A percentile compares a stretch with the other conserved stretches of the same genome.
phyloP scores from a whole-genome alignment of 176 grass and related monocot species.

The Oryza australiensis region DNA sequence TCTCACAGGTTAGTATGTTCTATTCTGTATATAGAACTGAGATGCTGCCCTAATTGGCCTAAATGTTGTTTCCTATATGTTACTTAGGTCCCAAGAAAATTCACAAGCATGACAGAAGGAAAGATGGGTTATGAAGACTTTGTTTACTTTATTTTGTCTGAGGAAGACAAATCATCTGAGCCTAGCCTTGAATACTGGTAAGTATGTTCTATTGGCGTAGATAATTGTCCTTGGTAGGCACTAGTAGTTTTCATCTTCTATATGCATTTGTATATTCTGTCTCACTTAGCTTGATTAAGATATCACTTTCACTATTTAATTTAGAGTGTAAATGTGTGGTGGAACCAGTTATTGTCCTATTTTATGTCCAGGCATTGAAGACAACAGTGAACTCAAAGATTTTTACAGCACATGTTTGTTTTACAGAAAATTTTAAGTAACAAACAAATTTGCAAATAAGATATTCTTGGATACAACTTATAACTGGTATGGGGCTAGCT shows the following conservation, averaged over 20 bases:
- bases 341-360: neutral
- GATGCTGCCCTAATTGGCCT: neutral
- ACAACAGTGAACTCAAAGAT: neutral
- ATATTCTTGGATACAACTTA: neutral
- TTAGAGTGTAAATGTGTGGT: constrained; percentile 9
- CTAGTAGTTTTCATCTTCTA: neutral
- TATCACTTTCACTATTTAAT: constrained; percentile 3
- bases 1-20: constrained; percentile 79
- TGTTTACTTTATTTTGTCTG: constrained; percentile 97
- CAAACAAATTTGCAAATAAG: neutral
- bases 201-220: constrained; percentile 16
- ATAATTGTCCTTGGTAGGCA: constrained; percentile 28
- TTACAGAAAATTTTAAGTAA: constrained; percentile 9
- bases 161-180: constrained; percentile 97
- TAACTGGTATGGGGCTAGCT: neutral
- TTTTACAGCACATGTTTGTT: neutral
- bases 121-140: constrained; percentile 99
- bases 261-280: constrained; percentile 18
- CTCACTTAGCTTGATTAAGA: constrained; percentile 10
- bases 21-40: constrained; percentile 12
- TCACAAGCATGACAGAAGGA: constrained; percentile 85
- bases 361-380: neutral
- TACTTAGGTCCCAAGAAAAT: constrained; percentile 86
- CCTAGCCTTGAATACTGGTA: constrained; percentile 99
- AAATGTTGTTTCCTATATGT: constrained; percentile 25